phyloP scores from a whole-genome alignment of 805 yeast genomes.

The Komagataella pseudopastoris region DNA sequence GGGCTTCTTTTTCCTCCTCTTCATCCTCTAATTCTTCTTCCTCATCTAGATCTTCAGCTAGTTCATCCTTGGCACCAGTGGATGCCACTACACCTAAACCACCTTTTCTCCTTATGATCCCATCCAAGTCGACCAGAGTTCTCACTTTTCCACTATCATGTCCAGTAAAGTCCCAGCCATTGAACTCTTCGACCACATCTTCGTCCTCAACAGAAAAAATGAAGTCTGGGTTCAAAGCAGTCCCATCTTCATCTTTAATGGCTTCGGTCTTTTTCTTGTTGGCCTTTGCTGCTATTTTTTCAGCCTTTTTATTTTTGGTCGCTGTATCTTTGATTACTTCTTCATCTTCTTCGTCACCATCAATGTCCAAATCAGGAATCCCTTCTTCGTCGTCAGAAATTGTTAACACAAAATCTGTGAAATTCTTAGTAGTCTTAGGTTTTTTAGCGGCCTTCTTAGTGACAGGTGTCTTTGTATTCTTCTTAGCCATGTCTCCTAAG shows the following conservation, averaged over 20 bases:
- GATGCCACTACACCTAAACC: slow-evolving; percentile 48
- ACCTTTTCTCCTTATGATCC: slow-evolving; percentile 78
- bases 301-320: slow-evolving; percentile 12
- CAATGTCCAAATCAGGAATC: slow-evolving; percentile 23
- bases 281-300: slow-evolving; percentile 7
- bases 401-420: slow-evolving; percentile 55
- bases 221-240: slow-evolving; percentile 63
- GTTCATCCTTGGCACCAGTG: slow-evolving; percentile 10
- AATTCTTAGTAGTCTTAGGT: not conserved
- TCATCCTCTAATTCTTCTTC: slow-evolving; percentile 22
- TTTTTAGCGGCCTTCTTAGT: not conserved
- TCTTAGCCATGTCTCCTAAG: not conserved
- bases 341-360: slow-evolving; percentile 27
- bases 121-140: slow-evolving; percentile 75
- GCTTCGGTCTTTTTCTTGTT: slow-evolving; percentile 13
- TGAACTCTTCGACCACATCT: slow-evolving; percentile 25
- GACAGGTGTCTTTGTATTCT: not conserved
- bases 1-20: slow-evolving; percentile 21
- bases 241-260: slow-evolving; percentile 25
- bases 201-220: slow-evolving; percentile 54
- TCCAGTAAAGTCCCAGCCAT: slow-evolving; percentile 79
- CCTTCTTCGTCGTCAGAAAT: slow-evolving; percentile 71
- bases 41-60: slow-evolving; percentile 18
- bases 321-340: slow-evolving; percentile 7
- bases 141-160: slow-evolving; percentile 20